Conservation (phyloP, 2,329 filamentous ascomycete genomes). For the Thyridium curvatum region DNA sequence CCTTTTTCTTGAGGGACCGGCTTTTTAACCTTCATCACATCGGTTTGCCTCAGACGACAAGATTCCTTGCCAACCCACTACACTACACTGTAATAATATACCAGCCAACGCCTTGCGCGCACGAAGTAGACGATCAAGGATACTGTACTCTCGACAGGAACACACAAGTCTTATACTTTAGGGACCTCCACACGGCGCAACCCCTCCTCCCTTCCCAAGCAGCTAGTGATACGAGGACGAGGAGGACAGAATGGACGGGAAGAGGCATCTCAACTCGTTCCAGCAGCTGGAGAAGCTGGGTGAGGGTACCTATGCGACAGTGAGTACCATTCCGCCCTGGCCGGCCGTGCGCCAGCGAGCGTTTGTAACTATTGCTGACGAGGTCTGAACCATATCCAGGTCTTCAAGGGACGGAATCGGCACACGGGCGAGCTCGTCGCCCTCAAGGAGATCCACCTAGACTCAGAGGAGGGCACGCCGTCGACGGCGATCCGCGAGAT, state of each 20-base stretch:
- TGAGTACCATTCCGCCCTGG: conserved; percentile 37
- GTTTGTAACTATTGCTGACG: too few species aligned
- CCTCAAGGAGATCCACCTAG: conserved; percentile 96
- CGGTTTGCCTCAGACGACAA: too few species aligned
- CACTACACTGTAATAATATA: too few species aligned
- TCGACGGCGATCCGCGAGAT: conserved; percentile 98
- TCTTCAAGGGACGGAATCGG: conserved; percentile 93
- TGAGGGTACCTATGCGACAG: conserved; percentile 97
- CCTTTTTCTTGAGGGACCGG: too few species aligned
- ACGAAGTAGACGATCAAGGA: too few species aligned
- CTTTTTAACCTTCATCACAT: too few species aligned
- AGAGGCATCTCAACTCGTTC: conserved; percentile 91
- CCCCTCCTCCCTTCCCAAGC: conserved; percentile 22
- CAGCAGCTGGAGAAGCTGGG: conserved; percentile 99
- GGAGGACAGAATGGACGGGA: conserved; percentile 68
- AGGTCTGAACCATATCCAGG: conserved; percentile 41
- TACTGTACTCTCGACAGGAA: too few species aligned
- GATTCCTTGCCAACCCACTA: too few species aligned
- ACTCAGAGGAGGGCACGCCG: conserved; percentile 95
- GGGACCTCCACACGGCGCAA: too few species aligned
- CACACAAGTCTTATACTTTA: too few species aligned
- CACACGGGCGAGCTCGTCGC: conserved; percentile 96
- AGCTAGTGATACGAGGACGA: conserved; percentile 6
- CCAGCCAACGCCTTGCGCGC: too few species aligned
- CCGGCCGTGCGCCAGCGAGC: too few species aligned